Conservation (phyloP, 331 rosid species). For the Dryas integrifolia region DNA sequence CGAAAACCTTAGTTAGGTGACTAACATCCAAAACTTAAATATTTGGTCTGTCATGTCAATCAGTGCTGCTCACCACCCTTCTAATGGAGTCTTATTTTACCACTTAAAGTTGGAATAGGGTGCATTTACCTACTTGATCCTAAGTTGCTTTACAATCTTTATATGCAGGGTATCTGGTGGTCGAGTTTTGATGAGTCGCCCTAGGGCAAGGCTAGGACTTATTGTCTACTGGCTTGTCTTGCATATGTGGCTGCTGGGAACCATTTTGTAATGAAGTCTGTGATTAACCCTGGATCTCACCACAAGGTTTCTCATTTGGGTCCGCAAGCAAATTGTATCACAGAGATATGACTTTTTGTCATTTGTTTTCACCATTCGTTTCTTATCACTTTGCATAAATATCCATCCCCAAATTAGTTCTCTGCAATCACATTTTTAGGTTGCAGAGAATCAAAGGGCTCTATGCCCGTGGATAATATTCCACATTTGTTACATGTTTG, state of each 20-base stretch:
- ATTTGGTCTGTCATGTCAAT: background rate
- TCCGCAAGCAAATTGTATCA: conserved; percentile 60
- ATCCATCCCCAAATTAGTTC: conserved; percentile 34
- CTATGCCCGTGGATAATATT: conserved; percentile 30
- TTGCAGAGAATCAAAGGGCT: conserved; percentile 54
- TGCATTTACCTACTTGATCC: background rate
- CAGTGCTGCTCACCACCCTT: background rate
- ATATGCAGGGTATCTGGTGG: conserved; percentile 89
- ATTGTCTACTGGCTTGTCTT: conserved; percentile 66
- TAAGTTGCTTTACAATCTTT: background rate
- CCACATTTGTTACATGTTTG: conserved; percentile 23
- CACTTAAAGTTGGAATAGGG: background rate
- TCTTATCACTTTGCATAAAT: conserved; percentile 18
- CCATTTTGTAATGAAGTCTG: conserved; percentile 53
- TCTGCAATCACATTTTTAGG: conserved; percentile 82
- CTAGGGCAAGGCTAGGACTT: conserved; percentile 82
- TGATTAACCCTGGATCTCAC: conserved; percentile 28
- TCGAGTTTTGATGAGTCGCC: conserved; percentile 82
- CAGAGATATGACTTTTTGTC: conserved; percentile 25
- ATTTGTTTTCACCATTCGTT: conserved; percentile 19
- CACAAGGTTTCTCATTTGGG: conserved; percentile 24
- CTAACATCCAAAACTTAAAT: background rate
- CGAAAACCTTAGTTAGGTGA: background rate
- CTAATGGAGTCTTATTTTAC: background rate
- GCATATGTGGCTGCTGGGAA: conserved; percentile 87